Conservation (phyloP, 1,284 basidiomycete species). For the Ganoderma sinense region DNA sequence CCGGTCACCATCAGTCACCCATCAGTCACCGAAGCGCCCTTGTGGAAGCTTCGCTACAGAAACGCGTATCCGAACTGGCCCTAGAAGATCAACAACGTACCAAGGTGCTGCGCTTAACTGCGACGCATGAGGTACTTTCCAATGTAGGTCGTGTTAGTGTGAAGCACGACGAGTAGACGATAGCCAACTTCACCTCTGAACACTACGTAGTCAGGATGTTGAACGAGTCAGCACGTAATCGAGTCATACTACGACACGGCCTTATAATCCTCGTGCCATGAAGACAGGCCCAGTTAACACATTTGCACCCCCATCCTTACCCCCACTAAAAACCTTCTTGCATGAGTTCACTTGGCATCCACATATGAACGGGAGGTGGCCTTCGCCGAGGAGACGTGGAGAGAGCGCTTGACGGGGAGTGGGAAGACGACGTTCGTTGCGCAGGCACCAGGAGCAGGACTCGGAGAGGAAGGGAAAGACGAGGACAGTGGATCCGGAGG, state of each 20-base stretch:
- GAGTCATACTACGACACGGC: background rate
- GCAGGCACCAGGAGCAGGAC: too few species aligned
- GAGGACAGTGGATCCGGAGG: background rate
- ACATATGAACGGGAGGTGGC: background rate
- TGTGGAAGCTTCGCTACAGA: too few species aligned
- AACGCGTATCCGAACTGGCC: too few species aligned
- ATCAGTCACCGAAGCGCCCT: too few species aligned
- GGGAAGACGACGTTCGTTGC: background rate
- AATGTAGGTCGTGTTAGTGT: background rate
- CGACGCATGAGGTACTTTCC: too few species aligned
- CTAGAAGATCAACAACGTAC: too few species aligned
- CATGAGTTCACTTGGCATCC: background rate
- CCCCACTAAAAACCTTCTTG: background rate
- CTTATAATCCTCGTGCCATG: too few species aligned
- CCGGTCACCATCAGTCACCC: too few species aligned
- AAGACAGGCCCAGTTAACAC: too few species aligned
- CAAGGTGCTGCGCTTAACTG: too few species aligned
- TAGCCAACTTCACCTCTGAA: background rate
- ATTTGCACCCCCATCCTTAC: background rate
- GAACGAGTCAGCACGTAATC: background rate
- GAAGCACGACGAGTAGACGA: background rate
- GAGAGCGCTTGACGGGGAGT: background rate
- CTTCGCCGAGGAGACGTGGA: background rate
- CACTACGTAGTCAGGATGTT: background rate
- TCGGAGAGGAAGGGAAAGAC: background rate